phyloP scores from a whole-genome alignment of 1,284 basidiomycete genomes.

The Ceratobasidium sp. region DNA sequence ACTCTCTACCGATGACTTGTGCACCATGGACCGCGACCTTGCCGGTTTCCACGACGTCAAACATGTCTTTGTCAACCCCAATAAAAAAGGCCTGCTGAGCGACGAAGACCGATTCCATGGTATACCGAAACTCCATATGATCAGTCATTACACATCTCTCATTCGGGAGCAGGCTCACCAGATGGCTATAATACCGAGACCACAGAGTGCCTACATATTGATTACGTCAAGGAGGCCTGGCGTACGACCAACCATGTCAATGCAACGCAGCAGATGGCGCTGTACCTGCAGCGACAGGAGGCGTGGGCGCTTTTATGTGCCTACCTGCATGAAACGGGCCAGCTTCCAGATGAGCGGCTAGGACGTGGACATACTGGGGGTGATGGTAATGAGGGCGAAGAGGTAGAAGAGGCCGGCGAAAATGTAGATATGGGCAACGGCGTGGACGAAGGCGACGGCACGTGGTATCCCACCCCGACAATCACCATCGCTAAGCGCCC shows the following conservation, averaged over 20 bases:
- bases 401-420: background rate
- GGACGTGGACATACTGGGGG: too few species aligned
- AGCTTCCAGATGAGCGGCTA: background rate
- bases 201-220: background rate
- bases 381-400: background rate
- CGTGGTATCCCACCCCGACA: background rate
- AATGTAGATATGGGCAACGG: too few species aligned
- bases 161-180: background rate
- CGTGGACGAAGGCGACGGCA: too few species aligned
- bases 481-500: background rate
- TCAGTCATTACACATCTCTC: background rate
- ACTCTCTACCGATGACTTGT: background rate
- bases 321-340: background rate
- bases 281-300: background rate
- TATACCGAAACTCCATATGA: conserved; percentile 38
- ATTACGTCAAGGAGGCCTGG: background rate
- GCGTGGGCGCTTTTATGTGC: background rate
- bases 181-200: background rate
- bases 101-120: conserved; percentile 46
- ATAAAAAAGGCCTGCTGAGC: background rate
- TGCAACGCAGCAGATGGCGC: background rate
- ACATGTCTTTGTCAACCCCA: background rate
- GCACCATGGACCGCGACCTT: background rate
- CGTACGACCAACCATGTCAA: background rate
- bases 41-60: background rate